Evolutionary conservation across 352 stramenopile species (phyloP), one percentile per base, ranked within the genome.

Genomic region (Blastocystis sp.): DNA sequence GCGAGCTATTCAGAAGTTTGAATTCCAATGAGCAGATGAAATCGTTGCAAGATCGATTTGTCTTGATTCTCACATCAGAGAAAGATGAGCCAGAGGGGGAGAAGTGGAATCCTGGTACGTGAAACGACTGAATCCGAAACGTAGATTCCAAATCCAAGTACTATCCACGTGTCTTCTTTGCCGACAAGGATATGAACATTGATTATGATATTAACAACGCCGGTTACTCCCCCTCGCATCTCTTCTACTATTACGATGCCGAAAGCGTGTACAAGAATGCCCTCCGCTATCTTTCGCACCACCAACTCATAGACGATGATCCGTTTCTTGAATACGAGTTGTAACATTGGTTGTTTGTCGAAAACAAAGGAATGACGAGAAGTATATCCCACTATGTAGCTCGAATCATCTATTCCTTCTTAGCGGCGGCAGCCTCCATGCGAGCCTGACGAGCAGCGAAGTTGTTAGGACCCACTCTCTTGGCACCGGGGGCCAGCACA

Each of bases 401-500:
- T 59, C 51, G 32, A 59, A 59, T 59, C 51, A 27, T 59, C 32
- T 69, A 69, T 24, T 69, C 57, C 93, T 97, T 97, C 88, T 84
- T 65, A n/a, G n/a, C n/a, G 38, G 56, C 78, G 34, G 77, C 84
- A 72, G 78, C 86, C 29, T 81, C 86, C 51, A 77, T 72, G 36
- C 87, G 84, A 56, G 57, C 44, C 32, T 87, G 72, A 53, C 87
- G 84, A 75, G 95, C 92, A 87, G 94, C 94, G 93, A 98, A 97
- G 87, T 93, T 97, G 93, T 99, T 99, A 84, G 96, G 96, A 89
- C 95, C 95, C 81, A 98, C 88, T 87, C 91, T 92, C 94, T 98
- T 98, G 88, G 94, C 95, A 89, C 94, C 94, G 89, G 96, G 94
- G 87, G 93, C 94, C 40, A 93, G 94, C 56, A 96, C 94, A 87